Evolutionary conservation across 192 early-diverging fungal genomes (phyloP), one percentile per base, ranked within the genome.

Genomic region (Coemansia sp.): DNA sequence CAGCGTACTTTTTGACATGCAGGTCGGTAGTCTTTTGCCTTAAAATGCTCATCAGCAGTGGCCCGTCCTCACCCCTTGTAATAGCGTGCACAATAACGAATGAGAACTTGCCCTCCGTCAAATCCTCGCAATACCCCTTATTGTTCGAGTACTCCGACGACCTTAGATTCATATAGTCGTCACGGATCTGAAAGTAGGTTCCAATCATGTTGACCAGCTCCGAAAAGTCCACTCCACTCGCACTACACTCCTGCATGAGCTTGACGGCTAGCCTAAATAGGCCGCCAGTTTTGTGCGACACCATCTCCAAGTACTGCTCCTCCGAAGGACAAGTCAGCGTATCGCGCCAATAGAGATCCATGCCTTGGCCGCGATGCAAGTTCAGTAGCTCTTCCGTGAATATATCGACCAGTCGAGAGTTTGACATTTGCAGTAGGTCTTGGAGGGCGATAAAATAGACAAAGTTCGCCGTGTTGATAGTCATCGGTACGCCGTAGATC

Each of bases 101-200:
- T 13, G 94, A 97, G 75, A 97, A 99, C 85, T 99, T 99, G 74
- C 98, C 98, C 84, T 99, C 98, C 0, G 95, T 96, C 48, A 99
- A 78, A 72, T 99, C 98, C 82, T 99, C 98, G 69, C 96, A 97
- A 74, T 92, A 99, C 29, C 98, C 98, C 78, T 99, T 99, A 76
- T 93, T 94, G 57, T 93, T 89, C 6, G 90, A 84, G 70, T 97
- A 99, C 87, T 88, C 85, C 21, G 83, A 84, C 10, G 96, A 95
- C 67, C 90, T 88, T 10, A 99, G 79, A 70, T 99, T 99, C 74
- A 98, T 87, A 60, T 94, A 98, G 66, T 99, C 98, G 79, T 99
- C 98, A 41, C 96, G 87, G 66, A 99, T 90, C 81, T 99, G 98
- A 73, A 95, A 99, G 62, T 95, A 94, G 46, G 94, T 88, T 3